Evolutionary conservation across 176 grass and related monocot species (phyloP), one percentile per base, ranked within the genome.

Genomic region (Luzula sylvatica): DNA sequence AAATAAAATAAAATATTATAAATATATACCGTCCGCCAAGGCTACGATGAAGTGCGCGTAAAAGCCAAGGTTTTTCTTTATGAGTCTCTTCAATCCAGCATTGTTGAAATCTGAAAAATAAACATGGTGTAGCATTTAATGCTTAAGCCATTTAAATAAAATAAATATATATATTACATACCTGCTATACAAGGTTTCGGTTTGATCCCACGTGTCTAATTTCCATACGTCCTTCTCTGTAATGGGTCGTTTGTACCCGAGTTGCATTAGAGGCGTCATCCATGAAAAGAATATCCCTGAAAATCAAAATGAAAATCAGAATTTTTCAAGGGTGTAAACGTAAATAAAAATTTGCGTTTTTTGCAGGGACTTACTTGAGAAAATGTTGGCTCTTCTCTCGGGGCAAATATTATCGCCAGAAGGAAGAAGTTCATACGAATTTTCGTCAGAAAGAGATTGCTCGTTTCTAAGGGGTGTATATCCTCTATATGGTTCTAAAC

Each of bases 161-260:
- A 56, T 25, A 48, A 22, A 41, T 21, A 38, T 38, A 75, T 7
- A 35, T 35, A 35, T 35, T 35, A 51, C 66, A 79, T 86, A 96
- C 92, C 78, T 76, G 67, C n/a, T 74, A 67, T 89, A 69, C 65
- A 96, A 73, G 63, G 81, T 96, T 70, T 96, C 92, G 23, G 85
- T 96, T 53, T 68, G 77, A 46, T 96, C 92, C 92, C 92, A 96
- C 39, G 42, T 48, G 66, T 96, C 92, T 62, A 96, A 58, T 73
- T 96, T 89, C 92, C 92, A 96, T 27, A 96, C 82, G 88, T 96
- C 92, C 72, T 80, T 96, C 54, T 96, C 75, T 6, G 75, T 86
- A 27, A 89, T 79, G 45, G 84, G 81, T 64, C 51, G 80, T 65
- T 41, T 86, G 61, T 61, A 96, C 46, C 92, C 92, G 86, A 82